phyloP scores from a whole-genome alignment of 202 grass and related monocot genomes.

The Schoenoplectus triqueter region DNA sequence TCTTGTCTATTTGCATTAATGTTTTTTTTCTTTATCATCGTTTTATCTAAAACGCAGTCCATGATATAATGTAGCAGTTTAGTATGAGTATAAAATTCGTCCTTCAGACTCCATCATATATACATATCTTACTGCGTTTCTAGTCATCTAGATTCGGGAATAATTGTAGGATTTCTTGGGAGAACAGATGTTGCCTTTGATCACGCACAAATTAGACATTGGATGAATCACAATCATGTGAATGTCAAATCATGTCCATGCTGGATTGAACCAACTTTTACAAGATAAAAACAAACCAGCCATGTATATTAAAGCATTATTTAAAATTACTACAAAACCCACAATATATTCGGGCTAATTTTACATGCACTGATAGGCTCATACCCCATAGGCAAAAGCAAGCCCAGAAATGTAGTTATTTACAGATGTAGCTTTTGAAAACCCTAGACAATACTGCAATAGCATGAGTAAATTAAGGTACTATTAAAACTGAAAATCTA shows the following conservation, averaged over 20 bases:
- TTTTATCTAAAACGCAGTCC: neutral
- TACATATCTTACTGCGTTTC: neutral
- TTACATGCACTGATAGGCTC: neutral
- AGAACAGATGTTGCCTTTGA: neutral
- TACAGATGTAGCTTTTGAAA: neutral
- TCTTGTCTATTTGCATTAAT: neutral
- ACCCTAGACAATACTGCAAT: neutral
- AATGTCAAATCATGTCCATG: neutral
- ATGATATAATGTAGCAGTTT: neutral
- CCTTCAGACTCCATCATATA: neutral
- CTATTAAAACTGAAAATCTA: too few relatives aligned
- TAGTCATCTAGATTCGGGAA: neutral
- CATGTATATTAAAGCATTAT: neutral
- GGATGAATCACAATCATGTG: neutral
- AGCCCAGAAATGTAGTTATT: neutral
- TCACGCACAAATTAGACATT: constrained; percentile 1
- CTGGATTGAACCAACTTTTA: neutral
- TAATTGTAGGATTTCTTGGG: too few relatives aligned
- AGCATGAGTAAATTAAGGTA: neutral
- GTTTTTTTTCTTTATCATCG: neutral
- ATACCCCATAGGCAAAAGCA: neutral
- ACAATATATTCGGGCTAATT: neutral
- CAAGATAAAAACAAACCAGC: neutral
- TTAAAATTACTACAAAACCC: neutral
- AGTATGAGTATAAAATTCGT: neutral